Conservation (phyloP, 2,329 filamentous ascomycete genomes). For the Thelonectria rubi region DNA sequence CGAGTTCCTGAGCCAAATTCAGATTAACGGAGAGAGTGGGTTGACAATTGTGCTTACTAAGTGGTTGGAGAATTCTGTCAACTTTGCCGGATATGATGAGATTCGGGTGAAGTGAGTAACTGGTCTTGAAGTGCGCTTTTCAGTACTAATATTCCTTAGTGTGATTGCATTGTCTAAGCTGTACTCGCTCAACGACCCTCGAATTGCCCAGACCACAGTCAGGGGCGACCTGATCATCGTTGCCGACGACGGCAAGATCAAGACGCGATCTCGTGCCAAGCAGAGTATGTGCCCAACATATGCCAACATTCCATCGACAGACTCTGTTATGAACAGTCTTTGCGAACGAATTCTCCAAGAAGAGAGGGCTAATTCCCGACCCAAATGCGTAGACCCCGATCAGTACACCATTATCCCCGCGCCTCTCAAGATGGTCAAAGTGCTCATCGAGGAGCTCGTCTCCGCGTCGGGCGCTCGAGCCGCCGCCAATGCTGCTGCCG, state of each 20-base stretch:
- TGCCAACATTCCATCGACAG: conserved; percentile 30
- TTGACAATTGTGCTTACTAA: conserved; percentile 89
- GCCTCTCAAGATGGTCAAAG: conserved; percentile 94
- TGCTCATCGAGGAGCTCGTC: conserved; percentile 89
- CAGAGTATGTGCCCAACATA: conserved; percentile 65
- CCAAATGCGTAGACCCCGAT: conserved; percentile 73
- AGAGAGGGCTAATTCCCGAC: conserved; percentile 41
- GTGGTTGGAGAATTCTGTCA: conserved; percentile 97
- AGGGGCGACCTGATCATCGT: conserved; percentile 91
- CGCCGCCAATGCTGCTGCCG: conserved; percentile 69
- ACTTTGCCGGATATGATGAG: conserved; percentile 97
- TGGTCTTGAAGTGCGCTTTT: neutral
- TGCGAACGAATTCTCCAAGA: conserved; percentile 31
- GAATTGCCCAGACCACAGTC: conserved; percentile 81
- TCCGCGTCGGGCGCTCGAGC: conserved; percentile 76
- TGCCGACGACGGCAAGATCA: conserved; percentile 79
- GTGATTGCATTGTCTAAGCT: conserved; percentile 93
- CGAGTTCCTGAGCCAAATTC: conserved; percentile 86
- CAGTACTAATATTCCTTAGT: conserved; percentile 57
- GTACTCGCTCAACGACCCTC: conserved; percentile 84
- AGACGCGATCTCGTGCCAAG: conserved; percentile 91
- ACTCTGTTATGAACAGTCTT: conserved; percentile 30
- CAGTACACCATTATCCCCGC: conserved; percentile 88
- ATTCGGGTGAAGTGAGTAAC: conserved; percentile 89
- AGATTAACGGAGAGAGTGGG: conserved; percentile 82